Conservation (phyloP, 2,329 filamentous ascomycete species). For the Dactylellina cionopaga region DNA sequence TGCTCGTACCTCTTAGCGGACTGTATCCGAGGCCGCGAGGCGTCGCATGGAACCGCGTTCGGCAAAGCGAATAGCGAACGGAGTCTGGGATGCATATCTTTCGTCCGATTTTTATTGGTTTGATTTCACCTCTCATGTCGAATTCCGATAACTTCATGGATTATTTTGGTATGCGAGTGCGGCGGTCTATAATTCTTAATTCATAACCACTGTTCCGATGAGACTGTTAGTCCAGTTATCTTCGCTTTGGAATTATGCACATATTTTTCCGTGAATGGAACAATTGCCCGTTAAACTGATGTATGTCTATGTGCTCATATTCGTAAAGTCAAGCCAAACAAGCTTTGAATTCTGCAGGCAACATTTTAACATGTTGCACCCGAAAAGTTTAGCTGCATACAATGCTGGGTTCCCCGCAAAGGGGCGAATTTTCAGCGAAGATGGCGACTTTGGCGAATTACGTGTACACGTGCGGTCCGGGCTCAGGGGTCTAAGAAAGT, state of each 20-base stretch:
- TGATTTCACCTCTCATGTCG: too few species aligned
- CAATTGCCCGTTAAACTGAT: too few species aligned
- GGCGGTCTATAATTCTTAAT: too few species aligned
- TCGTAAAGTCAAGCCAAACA: slow-evolving; percentile 7
- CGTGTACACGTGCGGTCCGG: too few species aligned
- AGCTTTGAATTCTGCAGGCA: slow-evolving; percentile 9
- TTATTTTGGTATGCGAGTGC: too few species aligned
- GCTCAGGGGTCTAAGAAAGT: too few species aligned
- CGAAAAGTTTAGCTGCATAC: neutral
- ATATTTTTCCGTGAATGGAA: slow-evolving; percentile 5
- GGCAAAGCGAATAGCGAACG: neutral
- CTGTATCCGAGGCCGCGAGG: neutral
- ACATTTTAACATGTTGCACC: neutral
- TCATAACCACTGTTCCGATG: too few species aligned
- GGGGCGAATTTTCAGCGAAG: neutral
- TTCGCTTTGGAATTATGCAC: too few species aligned
- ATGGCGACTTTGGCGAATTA: neutral
- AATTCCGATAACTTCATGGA: too few species aligned
- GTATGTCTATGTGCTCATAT: too few species aligned
- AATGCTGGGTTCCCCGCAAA: slow-evolving; percentile 36
- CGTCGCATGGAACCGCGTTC: neutral
- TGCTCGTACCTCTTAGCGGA: neutral
- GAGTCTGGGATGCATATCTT: neutral
- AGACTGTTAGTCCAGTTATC: too few species aligned
- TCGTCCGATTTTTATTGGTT: too few species aligned